phyloP scores from a whole-genome alignment of 2,329 filamentous ascomycete genomes.

The Akanthomyces uredinophilus region DNA sequence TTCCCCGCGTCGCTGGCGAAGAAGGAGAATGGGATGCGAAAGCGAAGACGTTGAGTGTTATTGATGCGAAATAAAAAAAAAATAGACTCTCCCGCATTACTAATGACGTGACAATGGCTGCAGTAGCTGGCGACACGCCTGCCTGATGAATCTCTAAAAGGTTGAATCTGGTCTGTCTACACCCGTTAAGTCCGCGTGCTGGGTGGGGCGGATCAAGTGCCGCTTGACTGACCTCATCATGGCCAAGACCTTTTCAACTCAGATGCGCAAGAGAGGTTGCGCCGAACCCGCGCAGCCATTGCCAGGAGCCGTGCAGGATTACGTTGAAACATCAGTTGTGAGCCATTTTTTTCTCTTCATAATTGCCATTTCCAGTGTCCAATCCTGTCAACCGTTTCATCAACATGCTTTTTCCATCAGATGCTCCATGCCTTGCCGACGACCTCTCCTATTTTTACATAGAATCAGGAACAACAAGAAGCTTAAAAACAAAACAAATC shows the following conservation, averaged over 20 bases:
- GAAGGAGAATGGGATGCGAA: not conserved
- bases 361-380: not conserved
- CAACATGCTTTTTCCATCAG: constrained; percentile 1
- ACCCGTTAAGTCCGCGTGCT: constrained; percentile 10
- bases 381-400: not conserved
- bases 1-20: not conserved
- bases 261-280: not conserved
- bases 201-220: constrained; percentile 1
- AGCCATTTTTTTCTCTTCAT: not conserved
- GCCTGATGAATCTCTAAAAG: not conserved
- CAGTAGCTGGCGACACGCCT: not conserved
- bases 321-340: not conserved
- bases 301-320: not conserved
- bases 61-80: not conserved
- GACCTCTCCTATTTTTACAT: not conserved
- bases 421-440: not conserved
- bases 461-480: not conserved
- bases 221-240: not conserved
- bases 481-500: not conserved
- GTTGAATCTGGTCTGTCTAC: not conserved
- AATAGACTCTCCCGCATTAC: not conserved
- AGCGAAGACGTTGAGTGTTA: not conserved
- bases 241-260: not conserved
- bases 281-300: not conserved
- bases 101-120: constrained; percentile 5